Evolutionary conservation across 2,329 filamentous ascomycete species (phyloP).

Genomic region (Cladosporium sp.): DNA sequence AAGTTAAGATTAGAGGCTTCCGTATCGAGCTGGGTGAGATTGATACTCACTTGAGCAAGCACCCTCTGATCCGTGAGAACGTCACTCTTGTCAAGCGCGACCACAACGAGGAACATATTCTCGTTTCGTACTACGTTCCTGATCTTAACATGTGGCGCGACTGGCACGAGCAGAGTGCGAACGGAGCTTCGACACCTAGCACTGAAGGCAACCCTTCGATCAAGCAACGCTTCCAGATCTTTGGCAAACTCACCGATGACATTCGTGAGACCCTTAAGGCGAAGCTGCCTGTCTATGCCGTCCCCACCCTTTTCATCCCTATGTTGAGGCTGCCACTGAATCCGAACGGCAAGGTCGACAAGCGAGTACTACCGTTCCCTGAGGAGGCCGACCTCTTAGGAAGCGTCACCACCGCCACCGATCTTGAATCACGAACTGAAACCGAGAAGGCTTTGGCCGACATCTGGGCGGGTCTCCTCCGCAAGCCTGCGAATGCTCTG

Average conservation of each 20-base stretch:
- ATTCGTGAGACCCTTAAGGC: conserved; percentile 63
- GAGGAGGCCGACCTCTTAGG: conserved; percentile 62
- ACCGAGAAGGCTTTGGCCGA: conserved; percentile 63
- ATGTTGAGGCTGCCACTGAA: conserved; percentile 71
- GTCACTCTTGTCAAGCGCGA: conserved; percentile 80
- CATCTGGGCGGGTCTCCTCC: conserved; percentile 68
- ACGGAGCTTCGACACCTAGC: conserved; percentile 12
- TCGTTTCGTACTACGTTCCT: conserved; percentile 88
- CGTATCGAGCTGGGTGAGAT: conserved; percentile 93
- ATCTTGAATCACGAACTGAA: conserved; percentile 44
- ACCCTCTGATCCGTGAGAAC: conserved; percentile 73
- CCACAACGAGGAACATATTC: conserved; percentile 73
- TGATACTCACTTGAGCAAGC: conserved; percentile 70
- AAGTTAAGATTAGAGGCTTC: conserved; percentile 95
- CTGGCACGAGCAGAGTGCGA: conserved; percentile 51
- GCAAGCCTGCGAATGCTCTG: conserved; percentile 58
- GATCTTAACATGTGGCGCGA: conserved; percentile 67
- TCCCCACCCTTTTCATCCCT: conserved; percentile 68
- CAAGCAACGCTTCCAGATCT: conserved; percentile 35
- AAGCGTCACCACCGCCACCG: conserved; percentile 40
- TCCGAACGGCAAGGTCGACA: conserved; percentile 80
- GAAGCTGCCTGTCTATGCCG: conserved; percentile 66
- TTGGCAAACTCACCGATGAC: conserved; percentile 54
- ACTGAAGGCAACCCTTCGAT: conserved; percentile 10
- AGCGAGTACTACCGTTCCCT: conserved; percentile 71